Evolutionary conservation across 179 eudicot species (phyloP).

Genomic region (Drosera spatulata): DNA sequence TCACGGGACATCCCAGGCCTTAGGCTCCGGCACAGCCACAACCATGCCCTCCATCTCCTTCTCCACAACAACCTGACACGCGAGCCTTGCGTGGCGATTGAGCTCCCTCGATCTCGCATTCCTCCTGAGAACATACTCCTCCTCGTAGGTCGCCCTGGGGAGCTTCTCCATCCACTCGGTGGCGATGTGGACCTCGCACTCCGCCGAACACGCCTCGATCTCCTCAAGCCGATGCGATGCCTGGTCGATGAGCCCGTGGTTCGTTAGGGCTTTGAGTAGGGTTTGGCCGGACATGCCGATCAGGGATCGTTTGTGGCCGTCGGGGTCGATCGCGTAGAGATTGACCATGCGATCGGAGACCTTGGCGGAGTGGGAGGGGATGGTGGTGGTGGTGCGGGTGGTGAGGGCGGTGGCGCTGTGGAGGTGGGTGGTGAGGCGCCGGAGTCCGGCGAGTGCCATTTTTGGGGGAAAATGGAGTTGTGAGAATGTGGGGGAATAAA

Average conservation of each 20-base stretch:
- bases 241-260: constrained; percentile 64
- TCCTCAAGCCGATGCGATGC: constrained; percentile 78
- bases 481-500: no score
- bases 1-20: constrained; percentile 89
- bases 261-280: constrained; percentile 47
- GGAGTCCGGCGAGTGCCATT: constrained; percentile 26
- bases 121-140: constrained; percentile 56
- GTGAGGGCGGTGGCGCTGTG: constrained; percentile 16
- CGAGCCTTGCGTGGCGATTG: constrained; percentile 72
- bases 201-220: constrained; percentile 89
- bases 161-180: constrained; percentile 82
- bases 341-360: constrained; percentile 70
- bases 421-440: constrained; percentile 17
- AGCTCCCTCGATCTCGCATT: constrained; percentile 47
- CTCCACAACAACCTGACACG: constrained; percentile 70
- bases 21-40: constrained; percentile 83
- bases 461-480: neutral
- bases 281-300: constrained; percentile 75
- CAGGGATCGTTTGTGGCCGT: constrained; percentile 53
- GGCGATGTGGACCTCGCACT: constrained; percentile 90
- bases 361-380: constrained; percentile 19
- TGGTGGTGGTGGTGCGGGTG: constrained; percentile 8
- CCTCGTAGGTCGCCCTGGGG: constrained; percentile 58
- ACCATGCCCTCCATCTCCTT: constrained; percentile 81
- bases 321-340: constrained; percentile 62